These are phyloP conservation scores for Cicer pinnatifidum DNA, from an alignment of 306 rosid species.

Conservation along the genomic window DNA sequence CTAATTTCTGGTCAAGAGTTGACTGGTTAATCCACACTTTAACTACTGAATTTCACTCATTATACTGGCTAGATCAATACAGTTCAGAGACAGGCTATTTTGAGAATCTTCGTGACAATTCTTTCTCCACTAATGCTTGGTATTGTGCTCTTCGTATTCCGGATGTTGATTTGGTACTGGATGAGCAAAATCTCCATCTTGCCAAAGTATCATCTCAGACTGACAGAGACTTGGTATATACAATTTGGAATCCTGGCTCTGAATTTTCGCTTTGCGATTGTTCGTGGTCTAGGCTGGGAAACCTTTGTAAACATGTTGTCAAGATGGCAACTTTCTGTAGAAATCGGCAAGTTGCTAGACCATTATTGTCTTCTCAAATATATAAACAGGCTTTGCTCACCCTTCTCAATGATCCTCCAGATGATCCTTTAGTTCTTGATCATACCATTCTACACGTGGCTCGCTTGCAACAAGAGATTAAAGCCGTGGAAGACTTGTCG, in stretches of 20 bases:
- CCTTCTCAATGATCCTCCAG: constrained; percentile 71
- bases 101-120: constrained; percentile 57
- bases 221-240: constrained; percentile 62
- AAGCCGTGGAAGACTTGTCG: constrained; percentile 64
- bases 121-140: constrained; percentile 70
- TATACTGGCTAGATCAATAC: constrained; percentile 75
- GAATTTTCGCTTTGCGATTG: constrained; percentile 84
- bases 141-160: constrained; percentile 64
- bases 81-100: constrained; percentile 65
- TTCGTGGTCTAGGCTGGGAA: constrained; percentile 74
- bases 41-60: constrained; percentile 69
- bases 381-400: constrained; percentile 61
- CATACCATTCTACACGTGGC: constrained; percentile 60
- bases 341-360: constrained; percentile 62
- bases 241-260: constrained; percentile 81
- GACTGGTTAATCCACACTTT: constrained; percentile 75
- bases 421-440: constrained; percentile 74
- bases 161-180: constrained; percentile 70
- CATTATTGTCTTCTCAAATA: constrained; percentile 69
- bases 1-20: constrained; percentile 63
- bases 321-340: constrained; percentile 72
- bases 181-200: constrained; percentile 65
- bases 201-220: constrained; percentile 74
- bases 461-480: constrained; percentile 68
- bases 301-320: constrained; percentile 75